Percentiles rank a stretch among this genome's conserved stretches.
These are phyloP conservation scores for Penicillium sp. DNA, from an alignment of 2,329 filamentous ascomycete genomes.

Conservation along the genomic window DNA sequence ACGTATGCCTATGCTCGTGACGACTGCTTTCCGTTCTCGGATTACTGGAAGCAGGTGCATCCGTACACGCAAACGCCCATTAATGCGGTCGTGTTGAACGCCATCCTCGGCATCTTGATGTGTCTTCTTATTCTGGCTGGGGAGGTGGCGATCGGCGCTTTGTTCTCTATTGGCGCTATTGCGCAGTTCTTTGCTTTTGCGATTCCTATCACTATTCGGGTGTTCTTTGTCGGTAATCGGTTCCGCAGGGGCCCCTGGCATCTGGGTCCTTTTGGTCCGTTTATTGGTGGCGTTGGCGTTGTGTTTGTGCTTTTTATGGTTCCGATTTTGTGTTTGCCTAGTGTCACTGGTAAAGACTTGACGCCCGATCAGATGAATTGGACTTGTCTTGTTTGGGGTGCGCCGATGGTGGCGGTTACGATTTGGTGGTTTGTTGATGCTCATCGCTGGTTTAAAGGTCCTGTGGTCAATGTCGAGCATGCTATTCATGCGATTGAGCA, in stretches of 20 bases:
- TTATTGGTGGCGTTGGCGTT: slow-evolving; percentile 57
- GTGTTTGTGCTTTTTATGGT: slow-evolving; percentile 65
- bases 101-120: slow-evolving; percentile 57
- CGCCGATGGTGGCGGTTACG: slow-evolving; percentile 57
- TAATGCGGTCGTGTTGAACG: slow-evolving; percentile 69
- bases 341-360: slow-evolving; percentile 55
- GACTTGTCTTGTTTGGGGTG: slow-evolving; percentile 66
- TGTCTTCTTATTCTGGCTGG: slow-evolving; percentile 66
- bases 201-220: slow-evolving; percentile 45
- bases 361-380: slow-evolving; percentile 61
- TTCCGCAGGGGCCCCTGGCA: slow-evolving; percentile 70
- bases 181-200: slow-evolving; percentile 59
- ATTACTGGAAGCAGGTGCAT: slow-evolving; percentile 61
- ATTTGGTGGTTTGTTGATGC: slow-evolving; percentile 65
- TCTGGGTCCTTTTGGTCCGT: slow-evolving; percentile 58
- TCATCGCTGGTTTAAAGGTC: slow-evolving; percentile 67
- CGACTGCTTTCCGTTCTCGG: slow-evolving; percentile 63
- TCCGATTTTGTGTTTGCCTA: slow-evolving; percentile 65
- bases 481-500: slow-evolving; percentile 29
- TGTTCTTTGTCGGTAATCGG: slow-evolving; percentile 55
- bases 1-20: slow-evolving; percentile 73
- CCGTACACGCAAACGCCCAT: slow-evolving; percentile 62
- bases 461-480: slow-evolving; percentile 65
- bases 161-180: slow-evolving; percentile 69
- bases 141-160: slow-evolving; percentile 60